These are phyloP conservation scores for Corynascus novoguineensis DNA, from an alignment of 495 filamentous ascomycete genomes.

Conservation along the genomic window DNA sequence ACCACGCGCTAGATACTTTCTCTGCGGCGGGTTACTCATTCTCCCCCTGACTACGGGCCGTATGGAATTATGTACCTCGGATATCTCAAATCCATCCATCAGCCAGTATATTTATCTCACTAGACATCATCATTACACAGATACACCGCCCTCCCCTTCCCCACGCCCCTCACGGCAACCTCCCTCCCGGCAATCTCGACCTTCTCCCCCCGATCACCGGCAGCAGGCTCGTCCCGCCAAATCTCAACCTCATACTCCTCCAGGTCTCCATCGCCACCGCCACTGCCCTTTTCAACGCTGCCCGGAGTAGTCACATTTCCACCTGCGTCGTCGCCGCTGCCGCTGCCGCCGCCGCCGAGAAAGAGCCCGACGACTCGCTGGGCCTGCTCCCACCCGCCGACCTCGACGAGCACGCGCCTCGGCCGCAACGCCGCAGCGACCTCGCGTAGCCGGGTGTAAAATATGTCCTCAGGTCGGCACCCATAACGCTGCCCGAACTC, in stretches of 20 bases:
- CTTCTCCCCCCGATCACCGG: slow-evolving; percentile 11
- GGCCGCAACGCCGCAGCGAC: slow-evolving; percentile 34
- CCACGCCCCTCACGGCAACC: slow-evolving; percentile 29
- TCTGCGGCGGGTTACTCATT: no score
- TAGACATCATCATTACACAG: no score
- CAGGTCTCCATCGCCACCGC: background rate
- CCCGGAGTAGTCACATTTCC: no score
- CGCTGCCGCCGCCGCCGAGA: background rate
- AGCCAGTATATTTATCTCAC: no score
- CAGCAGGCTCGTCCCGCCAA: slow-evolving; percentile 22
- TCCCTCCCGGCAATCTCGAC: slow-evolving; percentile 12
- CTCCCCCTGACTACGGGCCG: no score
- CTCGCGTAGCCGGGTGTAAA: slow-evolving; percentile 51
- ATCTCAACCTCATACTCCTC: slow-evolving; percentile 20
- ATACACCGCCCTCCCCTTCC: slow-evolving; percentile 35
- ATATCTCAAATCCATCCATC: no score
- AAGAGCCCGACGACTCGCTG: slow-evolving; percentile 47
- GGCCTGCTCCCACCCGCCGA: slow-evolving; percentile 56
- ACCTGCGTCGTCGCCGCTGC: no score
- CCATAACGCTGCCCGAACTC: background rate
- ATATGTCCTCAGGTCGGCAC: slow-evolving; percentile 47
- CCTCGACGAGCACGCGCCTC: slow-evolving; percentile 51
- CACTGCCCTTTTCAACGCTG: background rate
- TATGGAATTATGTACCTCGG: no score
- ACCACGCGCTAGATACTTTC: no score